phyloP scores from a whole-genome alignment of 2,329 filamentous ascomycete genomes.

The Epichloe typhina region DNA sequence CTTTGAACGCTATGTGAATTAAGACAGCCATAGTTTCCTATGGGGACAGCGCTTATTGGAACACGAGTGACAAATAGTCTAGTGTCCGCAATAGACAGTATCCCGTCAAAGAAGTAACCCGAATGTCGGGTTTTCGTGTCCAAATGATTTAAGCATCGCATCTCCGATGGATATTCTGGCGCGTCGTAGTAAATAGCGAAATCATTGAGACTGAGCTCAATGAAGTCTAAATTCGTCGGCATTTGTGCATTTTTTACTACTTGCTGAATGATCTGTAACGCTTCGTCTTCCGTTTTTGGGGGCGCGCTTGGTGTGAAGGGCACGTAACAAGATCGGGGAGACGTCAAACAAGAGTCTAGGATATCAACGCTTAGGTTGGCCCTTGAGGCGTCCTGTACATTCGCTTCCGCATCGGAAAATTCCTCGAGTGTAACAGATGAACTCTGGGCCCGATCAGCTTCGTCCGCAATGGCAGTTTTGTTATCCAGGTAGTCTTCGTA shows the following conservation, averaged over 20 bases:
- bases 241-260: neutral
- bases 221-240: slow-evolving; percentile 12
- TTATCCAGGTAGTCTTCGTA: no score
- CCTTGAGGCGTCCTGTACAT: neutral
- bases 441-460: neutral
- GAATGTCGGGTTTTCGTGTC: slow-evolving; percentile 21
- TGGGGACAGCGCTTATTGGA: slow-evolving; percentile 43
- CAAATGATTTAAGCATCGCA: slow-evolving; percentile 42
- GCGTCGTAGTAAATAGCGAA: slow-evolving; percentile 43
- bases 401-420: neutral
- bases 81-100: slow-evolving; percentile 1
- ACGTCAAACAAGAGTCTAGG: neutral
- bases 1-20: slow-evolving; percentile 32
- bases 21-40: slow-evolving; percentile 52
- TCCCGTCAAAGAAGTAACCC: slow-evolving; percentile 42
- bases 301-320: neutral
- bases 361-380: slow-evolving; percentile 1
- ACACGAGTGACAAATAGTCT: slow-evolving; percentile 41
- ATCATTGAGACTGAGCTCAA: slow-evolving; percentile 40
- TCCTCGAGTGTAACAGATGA: neutral
- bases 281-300: neutral
- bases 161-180: slow-evolving; percentile 28
- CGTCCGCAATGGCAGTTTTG: no score
- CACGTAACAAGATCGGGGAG: neutral
- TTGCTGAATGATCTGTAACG: slow-evolving; percentile 5